Evolutionary conservation across 2,329 filamentous ascomycete genomes (phyloP).

Genomic region (Stagonosporopsis cucurbitacearum): DNA sequence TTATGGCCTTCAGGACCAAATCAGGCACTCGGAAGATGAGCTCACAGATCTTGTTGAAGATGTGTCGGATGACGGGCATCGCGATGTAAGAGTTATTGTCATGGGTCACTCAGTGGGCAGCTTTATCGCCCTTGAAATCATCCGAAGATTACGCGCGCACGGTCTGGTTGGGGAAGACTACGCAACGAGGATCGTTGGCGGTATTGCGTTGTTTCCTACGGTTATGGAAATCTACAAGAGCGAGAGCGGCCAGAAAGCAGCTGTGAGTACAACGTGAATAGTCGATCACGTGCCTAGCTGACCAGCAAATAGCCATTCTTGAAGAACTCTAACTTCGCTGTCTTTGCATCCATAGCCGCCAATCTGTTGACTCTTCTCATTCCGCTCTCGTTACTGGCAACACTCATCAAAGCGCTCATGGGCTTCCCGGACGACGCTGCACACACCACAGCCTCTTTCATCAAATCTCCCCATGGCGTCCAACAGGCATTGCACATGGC

Average conservation of each 20-base stretch:
- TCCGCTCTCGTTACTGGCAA: slow-evolving; percentile 49
- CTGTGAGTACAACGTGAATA: slow-evolving; percentile 38
- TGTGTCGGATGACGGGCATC: slow-evolving; percentile 24
- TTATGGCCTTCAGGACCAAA: slow-evolving; percentile 58
- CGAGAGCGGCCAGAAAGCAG: slow-evolving; percentile 50
- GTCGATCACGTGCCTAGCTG: slow-evolving; percentile 6
- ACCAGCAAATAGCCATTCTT: slow-evolving; percentile 29
- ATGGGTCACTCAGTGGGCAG: slow-evolving; percentile 57
- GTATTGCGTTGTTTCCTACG: slow-evolving; percentile 55
- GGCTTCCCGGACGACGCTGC: slow-evolving; percentile 53
- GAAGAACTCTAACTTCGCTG: slow-evolving; percentile 35
- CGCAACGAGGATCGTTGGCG: slow-evolving; percentile 37
- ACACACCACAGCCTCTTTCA: slow-evolving; percentile 57
- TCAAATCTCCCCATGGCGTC: slow-evolving; percentile 58
- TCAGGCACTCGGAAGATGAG: slow-evolving; percentile 54
- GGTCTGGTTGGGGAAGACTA: slow-evolving; percentile 28
- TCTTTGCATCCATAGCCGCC: slow-evolving; percentile 47
- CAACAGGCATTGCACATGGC: slow-evolving; percentile 66
- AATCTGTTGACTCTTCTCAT: slow-evolving; percentile 53
- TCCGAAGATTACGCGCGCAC: slow-evolving; percentile 42
- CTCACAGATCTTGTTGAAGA: slow-evolving; percentile 51
- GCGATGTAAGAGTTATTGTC: slow-evolving; percentile 46
- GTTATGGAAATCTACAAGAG: slow-evolving; percentile 56
- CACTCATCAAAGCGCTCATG: slow-evolving; percentile 53
- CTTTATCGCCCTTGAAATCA: slow-evolving; percentile 54